Evolutionary conservation across 768 basidiomycete species (phyloP), one percentile per base, ranked within the genome.

Genomic region (Kwoniella mangroviensis): DNA sequence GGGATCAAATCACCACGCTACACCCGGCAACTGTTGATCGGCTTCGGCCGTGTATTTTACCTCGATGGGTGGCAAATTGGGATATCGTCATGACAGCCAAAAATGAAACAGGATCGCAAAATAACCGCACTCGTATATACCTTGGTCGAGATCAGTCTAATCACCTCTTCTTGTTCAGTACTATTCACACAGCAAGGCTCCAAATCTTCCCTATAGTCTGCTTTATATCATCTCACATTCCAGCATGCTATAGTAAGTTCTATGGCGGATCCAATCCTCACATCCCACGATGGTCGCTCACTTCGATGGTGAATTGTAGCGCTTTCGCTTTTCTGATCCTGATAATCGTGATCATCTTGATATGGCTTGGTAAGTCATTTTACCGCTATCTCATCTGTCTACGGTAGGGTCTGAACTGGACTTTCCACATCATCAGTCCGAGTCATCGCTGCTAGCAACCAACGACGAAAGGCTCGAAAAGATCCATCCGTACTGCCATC

Each of bases 191-290:
- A 64, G 26, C 63, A 34, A 28, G 5, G 6, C 7, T 49, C 6
- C 6, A 34, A 4, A 34, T 34, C 34, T 34, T n/a, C n/a, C 34
- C 34, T 7, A 34, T 7, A 1, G 34, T 34, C 34, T 34, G 34
- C 6, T 7, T 34, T 34, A 7, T 7, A 6, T 7, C 6, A 34
- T 34, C 5, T 34, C 34, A 34, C 9, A 34, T 34, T 59, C 9
- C 11, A 58, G 1, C 34, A 68, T 68, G 67, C n/a, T 68, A 60
- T 68, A 68, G 67, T 68, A 15, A 68, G 67, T 41, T 4, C 24
- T 12, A 4, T 11, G 24, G 21, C 4, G 13, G 4, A 9, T 17
- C 24, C 22, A 9, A 19, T 4, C n/a, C 22, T 22, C 43, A 22
- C 62, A 2, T 21, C 2, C 22, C 21, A 24, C 1, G 22, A 52